Conservation (phyloP, 2,329 filamentous ascomycete species). For the Trichoderma harzianum region DNA sequence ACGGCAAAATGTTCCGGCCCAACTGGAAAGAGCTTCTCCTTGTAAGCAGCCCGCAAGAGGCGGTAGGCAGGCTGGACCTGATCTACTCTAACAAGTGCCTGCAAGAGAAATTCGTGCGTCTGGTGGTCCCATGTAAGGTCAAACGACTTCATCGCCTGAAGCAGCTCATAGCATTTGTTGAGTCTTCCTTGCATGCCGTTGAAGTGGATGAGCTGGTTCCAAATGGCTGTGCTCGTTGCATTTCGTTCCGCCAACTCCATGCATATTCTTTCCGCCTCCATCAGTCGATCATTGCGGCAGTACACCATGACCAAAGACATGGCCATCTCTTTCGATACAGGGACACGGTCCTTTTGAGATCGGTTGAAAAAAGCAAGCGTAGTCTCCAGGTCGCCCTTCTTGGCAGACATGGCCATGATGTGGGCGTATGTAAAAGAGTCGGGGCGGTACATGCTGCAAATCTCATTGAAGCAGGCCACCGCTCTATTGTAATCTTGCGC, state of each 20-base stretch:
- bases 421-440: slow-evolving; percentile 66
- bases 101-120: slow-evolving; percentile 50
- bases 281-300: slow-evolving; percentile 41
- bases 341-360: slow-evolving; percentile 53
- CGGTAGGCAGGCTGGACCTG: slow-evolving; percentile 49
- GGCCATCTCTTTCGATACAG: slow-evolving; percentile 55
- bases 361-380: slow-evolving; percentile 63
- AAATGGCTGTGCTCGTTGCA: slow-evolving; percentile 59
- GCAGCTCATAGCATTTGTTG: slow-evolving; percentile 45
- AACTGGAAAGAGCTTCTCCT: slow-evolving; percentile 45
- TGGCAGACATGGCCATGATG: slow-evolving; percentile 68
- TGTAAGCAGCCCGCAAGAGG: slow-evolving; percentile 44
- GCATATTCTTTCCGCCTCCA: slow-evolving; percentile 38
- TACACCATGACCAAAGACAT: slow-evolving; percentile 66
- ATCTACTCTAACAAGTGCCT: slow-evolving; percentile 46
- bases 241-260: slow-evolving; percentile 50
- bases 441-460: slow-evolving; percentile 51
- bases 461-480: slow-evolving; percentile 58
- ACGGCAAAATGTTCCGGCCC: slow-evolving; percentile 49
- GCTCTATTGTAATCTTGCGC: slow-evolving; percentile 65
- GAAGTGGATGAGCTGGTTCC: slow-evolving; percentile 73
- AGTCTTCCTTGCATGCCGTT: slow-evolving; percentile 61
- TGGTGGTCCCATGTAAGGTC: slow-evolving; percentile 46
- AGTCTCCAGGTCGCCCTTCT: slow-evolving; percentile 68
- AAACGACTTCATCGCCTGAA: slow-evolving; percentile 47